Evolutionary conservation across 225 moss, liverwort and hornwort species (phyloP), one percentile per base, ranked within the genome.

Genomic region (Straminergon stramineum): DNA sequence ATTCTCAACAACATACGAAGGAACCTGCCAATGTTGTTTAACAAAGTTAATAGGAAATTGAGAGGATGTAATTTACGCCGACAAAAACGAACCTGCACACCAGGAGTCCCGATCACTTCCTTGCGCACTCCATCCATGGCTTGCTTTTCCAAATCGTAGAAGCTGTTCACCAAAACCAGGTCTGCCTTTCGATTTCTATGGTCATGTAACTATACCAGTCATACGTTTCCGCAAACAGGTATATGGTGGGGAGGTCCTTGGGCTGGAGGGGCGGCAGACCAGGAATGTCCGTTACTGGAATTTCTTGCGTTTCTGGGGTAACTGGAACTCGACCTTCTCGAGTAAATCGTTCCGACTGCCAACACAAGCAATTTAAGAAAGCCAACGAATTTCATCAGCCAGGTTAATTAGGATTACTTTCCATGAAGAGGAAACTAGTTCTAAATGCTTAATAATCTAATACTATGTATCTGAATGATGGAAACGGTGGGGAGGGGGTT

Each of bases 131-230:
- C 88, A 78, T 92, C 90, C 13, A 92, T 89, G 21, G 78, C 92
- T 34, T 41, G 53, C 84, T 82, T 88, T 82, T 94, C 92, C 55
- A 92, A 45, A 81, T 51, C 89, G 41, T 92, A 91, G 92, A 94
- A 92, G 51, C 82, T 92, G 78, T 90, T 92, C 12, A 63, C 77
- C 56, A 94, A 75, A 67, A 92, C 43, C 76, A 92, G 87, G 51
- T 91, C 91, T 35, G 92, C 90, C 73, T 79, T 88, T 37, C 58
- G 19, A 3, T n/a, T 53, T 87, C 89, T 79, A 17, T 56, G 68
- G 52, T 90, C 86, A 27, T 89, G 52, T 86, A 92, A 79, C 84
- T 86, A 35, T 86, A 89, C 90, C 90, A 92, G 18, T 84, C 67
- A 24, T 75, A 74, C 19, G 84, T 7, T 31, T 74, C 27, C 26